phyloP scores from a whole-genome alignment of 345 rosid genomes.

The Syzygium aromaticum region DNA sequence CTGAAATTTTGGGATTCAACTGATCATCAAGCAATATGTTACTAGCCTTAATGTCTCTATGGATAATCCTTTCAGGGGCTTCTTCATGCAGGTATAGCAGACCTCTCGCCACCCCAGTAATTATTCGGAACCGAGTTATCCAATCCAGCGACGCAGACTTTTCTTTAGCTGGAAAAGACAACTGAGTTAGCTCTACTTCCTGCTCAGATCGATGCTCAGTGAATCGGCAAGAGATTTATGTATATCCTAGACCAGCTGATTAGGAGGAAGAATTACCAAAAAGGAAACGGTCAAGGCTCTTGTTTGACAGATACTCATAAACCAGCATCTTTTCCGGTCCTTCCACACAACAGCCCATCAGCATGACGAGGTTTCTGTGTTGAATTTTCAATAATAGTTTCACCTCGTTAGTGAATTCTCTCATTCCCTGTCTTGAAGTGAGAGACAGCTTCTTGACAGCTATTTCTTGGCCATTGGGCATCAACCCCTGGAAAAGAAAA shows the following conservation, averaged over 20 bases:
- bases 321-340: slow-evolving; percentile 75
- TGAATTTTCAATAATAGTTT: slow-evolving; percentile 58
- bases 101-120: slow-evolving; percentile 69
- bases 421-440: slow-evolving; percentile 57
- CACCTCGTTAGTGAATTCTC: slow-evolving; percentile 70
- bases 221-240: not conserved
- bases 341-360: slow-evolving; percentile 63
- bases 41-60: slow-evolving; percentile 71
- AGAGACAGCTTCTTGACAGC: slow-evolving; percentile 67
- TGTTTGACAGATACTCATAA: slow-evolving; percentile 73
- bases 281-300: slow-evolving; percentile 60
- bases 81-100: slow-evolving; percentile 74
- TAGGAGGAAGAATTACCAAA: slow-evolving; percentile 37
- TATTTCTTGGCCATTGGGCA: slow-evolving; percentile 51
- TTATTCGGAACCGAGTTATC: slow-evolving; percentile 43
- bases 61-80: slow-evolving; percentile 72
- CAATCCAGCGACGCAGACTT: slow-evolving; percentile 48
- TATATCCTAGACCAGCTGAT: not conserved
- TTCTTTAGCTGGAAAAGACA: slow-evolving; percentile 29
- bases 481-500: slow-evolving; percentile 34
- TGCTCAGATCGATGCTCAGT: not conserved
- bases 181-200: not conserved
- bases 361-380: slow-evolving; percentile 64
- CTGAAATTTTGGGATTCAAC: slow-evolving; percentile 74
- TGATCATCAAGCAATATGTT: slow-evolving; percentile 59